phyloP scores from a whole-genome alignment of 2,329 filamentous ascomycete genomes.

The Dothiorella sarmentorum region DNA sequence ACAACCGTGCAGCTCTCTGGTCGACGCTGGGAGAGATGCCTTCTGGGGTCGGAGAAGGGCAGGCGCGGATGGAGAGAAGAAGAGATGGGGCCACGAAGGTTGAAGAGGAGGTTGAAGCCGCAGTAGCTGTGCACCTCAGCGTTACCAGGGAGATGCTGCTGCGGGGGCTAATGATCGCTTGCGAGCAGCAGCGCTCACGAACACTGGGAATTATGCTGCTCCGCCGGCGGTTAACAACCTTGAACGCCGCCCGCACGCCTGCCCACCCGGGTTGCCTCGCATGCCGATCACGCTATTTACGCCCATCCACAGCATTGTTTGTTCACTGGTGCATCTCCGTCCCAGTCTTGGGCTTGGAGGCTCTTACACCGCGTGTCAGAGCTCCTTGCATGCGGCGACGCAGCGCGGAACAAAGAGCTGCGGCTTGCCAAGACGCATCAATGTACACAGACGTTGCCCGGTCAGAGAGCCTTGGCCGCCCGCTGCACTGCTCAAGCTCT shows the following conservation, averaged over 20 bases:
- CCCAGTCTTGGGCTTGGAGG: constrained; percentile 9
- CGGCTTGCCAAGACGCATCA: constrained; percentile 5
- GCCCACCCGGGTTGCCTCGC: constrained; percentile 13
- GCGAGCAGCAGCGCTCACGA: constrained; percentile 18
- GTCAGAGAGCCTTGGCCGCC: constrained; percentile 16
- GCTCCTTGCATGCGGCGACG: constrained; percentile 17
- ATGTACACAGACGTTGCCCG: constrained; percentile 18
- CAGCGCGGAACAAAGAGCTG: constrained; percentile 18
- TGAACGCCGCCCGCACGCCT: constrained; percentile 6
- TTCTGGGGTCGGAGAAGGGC: constrained; percentile 40
- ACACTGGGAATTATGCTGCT: constrained; percentile 19
- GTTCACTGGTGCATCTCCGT: constrained; percentile 9
- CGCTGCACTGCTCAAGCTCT: not conserved
- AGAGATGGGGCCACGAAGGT: constrained; percentile 23
- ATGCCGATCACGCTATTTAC: constrained; percentile 19
- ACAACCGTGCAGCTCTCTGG: constrained; percentile 23
- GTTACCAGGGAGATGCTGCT: constrained; percentile 23
- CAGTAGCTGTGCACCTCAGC: constrained; percentile 27
- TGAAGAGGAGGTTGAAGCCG: constrained; percentile 36
- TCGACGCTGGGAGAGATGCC: constrained; percentile 25
- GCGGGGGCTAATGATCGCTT: constrained; percentile 27
- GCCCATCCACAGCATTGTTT: constrained; percentile 9
- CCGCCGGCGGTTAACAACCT: constrained; percentile 14
- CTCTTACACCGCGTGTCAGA: constrained; percentile 17
- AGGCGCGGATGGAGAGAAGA: constrained; percentile 26